Percentiles rank a stretch among this genome's conserved stretches.
These are phyloP conservation scores for Vitis rupestris DNA, from an alignment of 164 flowering plant genomes.

Conservation along the genomic window DNA sequence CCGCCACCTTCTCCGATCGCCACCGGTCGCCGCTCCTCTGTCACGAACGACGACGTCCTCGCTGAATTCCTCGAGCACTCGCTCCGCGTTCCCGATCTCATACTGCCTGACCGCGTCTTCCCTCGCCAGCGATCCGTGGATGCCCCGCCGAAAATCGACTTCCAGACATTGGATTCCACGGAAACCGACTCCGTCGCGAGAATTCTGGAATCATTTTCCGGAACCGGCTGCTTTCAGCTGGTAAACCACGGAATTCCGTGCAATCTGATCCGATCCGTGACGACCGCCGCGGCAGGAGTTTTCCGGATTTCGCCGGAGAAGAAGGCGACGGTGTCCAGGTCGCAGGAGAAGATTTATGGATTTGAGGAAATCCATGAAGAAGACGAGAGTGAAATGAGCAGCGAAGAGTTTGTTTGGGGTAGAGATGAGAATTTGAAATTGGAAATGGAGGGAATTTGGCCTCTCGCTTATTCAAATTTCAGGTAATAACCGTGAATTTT, in stretches of 20 bases:
- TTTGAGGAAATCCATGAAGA: constrained; percentile 55
- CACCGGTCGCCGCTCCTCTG: constrained; percentile 45
- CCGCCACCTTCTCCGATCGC: constrained; percentile 94
- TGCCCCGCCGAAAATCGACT: constrained; percentile 50
- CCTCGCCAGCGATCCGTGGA: constrained; percentile 41
- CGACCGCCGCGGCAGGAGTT: constrained; percentile 36
- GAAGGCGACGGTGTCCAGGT: constrained; percentile 35
- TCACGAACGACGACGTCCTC: constrained; percentile 62
- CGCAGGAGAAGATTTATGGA: constrained; percentile 50
- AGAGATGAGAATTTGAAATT: constrained; percentile 39
- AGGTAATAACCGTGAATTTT: constrained; percentile 35
- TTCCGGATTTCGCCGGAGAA: constrained; percentile 50
- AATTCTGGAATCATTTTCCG: constrained; percentile 35
- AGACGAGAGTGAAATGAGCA: constrained; percentile 33
- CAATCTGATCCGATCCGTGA: constrained; percentile 32
- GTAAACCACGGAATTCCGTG: constrained; percentile 59
- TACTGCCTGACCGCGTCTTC: constrained; percentile 63
- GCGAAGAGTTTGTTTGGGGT: constrained; percentile 83
- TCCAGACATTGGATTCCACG: constrained; percentile 20
- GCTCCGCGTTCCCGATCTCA: constrained; percentile 62
- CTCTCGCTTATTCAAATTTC: constrained; percentile 60
- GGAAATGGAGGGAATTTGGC: constrained; percentile 76
- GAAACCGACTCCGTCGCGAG: constrained; percentile 10
- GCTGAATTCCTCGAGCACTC: constrained; percentile 62
- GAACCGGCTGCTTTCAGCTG: constrained; percentile 69